Evolutionary conservation across 2,329 filamentous ascomycete genomes (phyloP).

Genomic region (Beauveria caledonica): DNA sequence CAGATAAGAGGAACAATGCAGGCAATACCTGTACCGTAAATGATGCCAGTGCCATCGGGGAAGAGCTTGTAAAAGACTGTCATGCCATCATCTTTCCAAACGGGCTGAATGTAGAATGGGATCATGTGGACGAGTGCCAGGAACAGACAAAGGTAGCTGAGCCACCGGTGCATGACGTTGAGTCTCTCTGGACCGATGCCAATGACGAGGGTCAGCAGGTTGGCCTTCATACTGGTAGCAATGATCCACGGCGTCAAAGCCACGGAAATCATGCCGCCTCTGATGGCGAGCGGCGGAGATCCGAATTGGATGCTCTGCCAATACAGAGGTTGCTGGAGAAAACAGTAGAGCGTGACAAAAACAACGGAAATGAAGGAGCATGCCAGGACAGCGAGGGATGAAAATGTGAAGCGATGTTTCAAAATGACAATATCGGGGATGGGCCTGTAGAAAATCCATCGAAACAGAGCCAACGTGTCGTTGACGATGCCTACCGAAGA

Average conservation of each 20-base stretch:
- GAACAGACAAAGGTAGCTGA: conserved; percentile 76
- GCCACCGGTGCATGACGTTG: conserved; percentile 90
- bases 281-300: conserved; percentile 79
- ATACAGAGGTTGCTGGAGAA: conserved; percentile 81
- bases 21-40: conserved; percentile 80
- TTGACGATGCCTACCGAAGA: conserved; percentile 69
- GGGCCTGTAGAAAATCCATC: conserved; percentile 84
- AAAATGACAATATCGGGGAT: conserved; percentile 65
- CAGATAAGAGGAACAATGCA: conserved; percentile 74
- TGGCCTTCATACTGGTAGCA: conserved; percentile 83
- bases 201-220: conserved; percentile 73
- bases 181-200: conserved; percentile 88
- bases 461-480: conserved; percentile 70
- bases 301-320: conserved; percentile 81
- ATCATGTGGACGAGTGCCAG: conserved; percentile 76
- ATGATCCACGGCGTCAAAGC: conserved; percentile 91
- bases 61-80: conserved; percentile 64
- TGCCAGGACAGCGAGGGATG: conserved; percentile 64
- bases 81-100: conserved; percentile 73
- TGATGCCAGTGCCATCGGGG: conserved; percentile 52
- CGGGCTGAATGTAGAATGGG: conserved; percentile 82
- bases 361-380: conserved; percentile 59
- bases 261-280: conserved; percentile 85
- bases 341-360: conserved; percentile 74
- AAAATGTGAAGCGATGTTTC: conserved; percentile 66